phyloP scores from a whole-genome alignment of 202 grass and related monocot genomes.

The Musa balbisiana region DNA sequence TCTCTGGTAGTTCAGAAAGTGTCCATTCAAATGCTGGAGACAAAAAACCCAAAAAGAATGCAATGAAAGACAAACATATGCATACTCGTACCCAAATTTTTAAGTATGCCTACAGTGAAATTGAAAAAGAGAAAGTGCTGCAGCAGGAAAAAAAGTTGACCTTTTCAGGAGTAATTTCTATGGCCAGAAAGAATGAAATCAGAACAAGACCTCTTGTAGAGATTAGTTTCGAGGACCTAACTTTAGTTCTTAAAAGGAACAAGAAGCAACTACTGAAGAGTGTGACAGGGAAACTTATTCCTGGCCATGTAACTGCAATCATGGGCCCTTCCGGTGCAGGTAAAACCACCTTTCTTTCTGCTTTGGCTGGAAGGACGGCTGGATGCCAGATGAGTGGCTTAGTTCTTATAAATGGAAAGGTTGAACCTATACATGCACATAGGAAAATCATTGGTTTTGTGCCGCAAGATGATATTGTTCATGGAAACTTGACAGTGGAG shows the following conservation, averaged over 20 bases:
- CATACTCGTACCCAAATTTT: conserved; percentile 65
- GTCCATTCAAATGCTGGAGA: neutral
- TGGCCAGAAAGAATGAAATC: conserved; percentile 34
- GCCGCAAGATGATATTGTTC: conserved; percentile 86
- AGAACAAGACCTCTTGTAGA: conserved; percentile 53
- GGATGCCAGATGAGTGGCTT: conserved; percentile 60
- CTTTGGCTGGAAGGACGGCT: conserved; percentile 58
- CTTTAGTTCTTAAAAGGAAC: conserved; percentile 56
- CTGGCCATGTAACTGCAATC: conserved; percentile 61
- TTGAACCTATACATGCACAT: conserved; percentile 54
- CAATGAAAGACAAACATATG: conserved; percentile 45
- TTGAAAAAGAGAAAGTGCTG: conserved; percentile 63
- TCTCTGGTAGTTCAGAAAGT: neutral
- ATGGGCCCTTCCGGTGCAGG: conserved; percentile 90
- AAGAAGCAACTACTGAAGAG: conserved; percentile 50
- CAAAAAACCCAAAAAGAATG: conserved; percentile 27
- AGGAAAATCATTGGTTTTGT: conserved; percentile 83
- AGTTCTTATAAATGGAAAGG: conserved; percentile 69
- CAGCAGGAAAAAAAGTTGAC: conserved; percentile 63
- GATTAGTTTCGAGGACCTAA: conserved; percentile 63
- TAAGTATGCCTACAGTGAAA: conserved; percentile 78
- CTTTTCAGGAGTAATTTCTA: conserved; percentile 40
- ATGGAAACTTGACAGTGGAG: conserved; percentile 76
- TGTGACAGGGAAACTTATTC: conserved; percentile 70
- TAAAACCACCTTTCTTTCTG: conserved; percentile 87